phyloP scores from a whole-genome alignment of 108 stramenopile genomes.

The Cyclotella sp. region DNA sequence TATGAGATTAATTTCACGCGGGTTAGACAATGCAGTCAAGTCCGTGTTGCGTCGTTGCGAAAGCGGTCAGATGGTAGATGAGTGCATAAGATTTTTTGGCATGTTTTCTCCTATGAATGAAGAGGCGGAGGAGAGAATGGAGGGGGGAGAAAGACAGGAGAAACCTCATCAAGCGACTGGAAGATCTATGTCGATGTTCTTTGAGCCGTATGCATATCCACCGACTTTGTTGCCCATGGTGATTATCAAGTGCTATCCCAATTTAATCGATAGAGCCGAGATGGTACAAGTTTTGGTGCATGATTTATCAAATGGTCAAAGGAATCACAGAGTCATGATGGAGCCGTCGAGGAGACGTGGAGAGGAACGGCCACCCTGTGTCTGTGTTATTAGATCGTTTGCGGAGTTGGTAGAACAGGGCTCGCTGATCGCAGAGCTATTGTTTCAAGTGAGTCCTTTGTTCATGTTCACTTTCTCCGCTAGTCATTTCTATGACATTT shows the following conservation, averaged over 20 bases:
- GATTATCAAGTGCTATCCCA: slow-evolving; percentile 42
- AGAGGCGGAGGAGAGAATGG: background rate
- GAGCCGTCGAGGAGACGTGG: background rate
- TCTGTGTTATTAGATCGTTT: slow-evolving; percentile 28
- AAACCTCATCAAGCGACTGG: background rate
- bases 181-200: background rate
- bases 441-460: slow-evolving; percentile 23
- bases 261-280: slow-evolving; percentile 36
- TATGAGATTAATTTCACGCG: background rate
- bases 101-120: slow-evolving; percentile 37
- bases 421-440: slow-evolving; percentile 36
- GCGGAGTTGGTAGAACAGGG: slow-evolving; percentile 41
- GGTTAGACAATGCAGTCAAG: background rate
- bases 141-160: background rate
- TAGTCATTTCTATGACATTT: background rate
- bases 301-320: slow-evolving; percentile 21
- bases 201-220: slow-evolving; percentile 23
- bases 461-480: too few species aligned
- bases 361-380: slow-evolving; percentile 19
- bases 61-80: slow-evolving; percentile 11
- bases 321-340: background rate
- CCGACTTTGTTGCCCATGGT: slow-evolving; percentile 40
- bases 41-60: background rate
- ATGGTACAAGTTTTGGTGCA: slow-evolving; percentile 21
- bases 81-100: slow-evolving; percentile 25